Evolutionary conservation across 2,329 filamentous ascomycete genomes (phyloP).

Genomic region (Fusarium nurragi): DNA sequence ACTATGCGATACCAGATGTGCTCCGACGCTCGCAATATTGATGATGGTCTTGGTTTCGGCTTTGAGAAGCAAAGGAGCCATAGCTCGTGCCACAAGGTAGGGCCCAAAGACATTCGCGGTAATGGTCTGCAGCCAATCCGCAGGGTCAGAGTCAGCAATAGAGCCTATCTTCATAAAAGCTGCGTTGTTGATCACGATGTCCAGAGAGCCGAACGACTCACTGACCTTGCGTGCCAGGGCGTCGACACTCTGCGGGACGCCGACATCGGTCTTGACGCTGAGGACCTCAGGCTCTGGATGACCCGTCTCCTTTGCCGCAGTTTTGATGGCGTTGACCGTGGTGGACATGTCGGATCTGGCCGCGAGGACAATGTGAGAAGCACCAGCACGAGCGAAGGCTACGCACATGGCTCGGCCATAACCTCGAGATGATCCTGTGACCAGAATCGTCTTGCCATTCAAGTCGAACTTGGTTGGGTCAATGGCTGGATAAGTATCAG

Average conservation of each 20-base stretch:
- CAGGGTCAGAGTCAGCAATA: constrained; percentile 9
- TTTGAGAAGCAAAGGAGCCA: constrained; percentile 7
- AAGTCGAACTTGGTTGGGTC: constrained; percentile 7
- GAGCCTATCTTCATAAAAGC: constrained; percentile 14
- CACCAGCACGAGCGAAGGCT: constrained; percentile 2
- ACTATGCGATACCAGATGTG: constrained; percentile 13
- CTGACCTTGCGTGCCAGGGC: not conserved
- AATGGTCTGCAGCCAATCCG: constrained; percentile 9
- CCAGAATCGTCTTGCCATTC: constrained; percentile 1
- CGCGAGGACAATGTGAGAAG: constrained; percentile 1
- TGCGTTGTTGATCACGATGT: constrained; percentile 17
- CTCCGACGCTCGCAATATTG: constrained; percentile 15
- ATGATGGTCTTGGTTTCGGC: not conserved
- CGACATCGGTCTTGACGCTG: constrained; percentile 2
- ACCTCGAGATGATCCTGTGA: constrained; percentile 17
- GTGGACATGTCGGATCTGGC: constrained; percentile 6
- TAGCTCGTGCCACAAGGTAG: constrained; percentile 3
- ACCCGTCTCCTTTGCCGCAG: not conserved
- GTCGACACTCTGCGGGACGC: constrained; percentile 9
- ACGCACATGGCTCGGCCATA: constrained; percentile 15
- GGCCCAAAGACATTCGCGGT: constrained; percentile 8
- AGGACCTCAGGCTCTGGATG: not conserved
- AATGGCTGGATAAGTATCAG: constrained; percentile 8
- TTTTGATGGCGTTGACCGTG: not conserved
- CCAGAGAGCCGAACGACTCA: not conserved